Conservation (phyloP, 140 eudicot species). For the Oenanthe javanica region DNA sequence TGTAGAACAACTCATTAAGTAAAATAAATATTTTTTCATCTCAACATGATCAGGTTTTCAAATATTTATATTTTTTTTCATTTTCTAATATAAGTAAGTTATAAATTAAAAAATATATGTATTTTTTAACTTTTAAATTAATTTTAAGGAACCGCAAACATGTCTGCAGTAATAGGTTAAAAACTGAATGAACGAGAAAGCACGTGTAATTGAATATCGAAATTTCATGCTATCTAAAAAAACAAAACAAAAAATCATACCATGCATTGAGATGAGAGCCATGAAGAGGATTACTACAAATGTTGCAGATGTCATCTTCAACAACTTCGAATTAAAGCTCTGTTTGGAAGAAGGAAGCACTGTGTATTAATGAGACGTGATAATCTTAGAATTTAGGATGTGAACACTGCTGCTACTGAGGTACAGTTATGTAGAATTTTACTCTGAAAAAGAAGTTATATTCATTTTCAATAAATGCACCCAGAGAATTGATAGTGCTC, state of each 20-base stretch:
- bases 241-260: not conserved
- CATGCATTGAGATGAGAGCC: constrained; percentile 1
- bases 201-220: not conserved
- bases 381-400: not conserved
- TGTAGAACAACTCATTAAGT: not conserved
- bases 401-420: not conserved
- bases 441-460: not conserved
- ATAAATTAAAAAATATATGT: too few species aligned
- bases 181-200: not conserved
- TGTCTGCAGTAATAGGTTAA: too few species aligned
- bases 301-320: constrained; percentile 2
- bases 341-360: not conserved
- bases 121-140: too few species aligned
- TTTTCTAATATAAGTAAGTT: too few species aligned
- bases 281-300: not conserved
- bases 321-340: not conserved
- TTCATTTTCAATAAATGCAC: not conserved
- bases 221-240: not conserved
- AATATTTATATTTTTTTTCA: too few species aligned
- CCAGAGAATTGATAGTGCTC: not conserved
- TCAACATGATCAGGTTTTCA: too few species aligned
- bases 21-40: too few species aligned
- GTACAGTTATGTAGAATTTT: not conserved
- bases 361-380: not conserved
- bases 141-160: too few species aligned